Conservation (phyloP, 805 yeast species). For the Scheffersomyces amazonensis region DNA sequence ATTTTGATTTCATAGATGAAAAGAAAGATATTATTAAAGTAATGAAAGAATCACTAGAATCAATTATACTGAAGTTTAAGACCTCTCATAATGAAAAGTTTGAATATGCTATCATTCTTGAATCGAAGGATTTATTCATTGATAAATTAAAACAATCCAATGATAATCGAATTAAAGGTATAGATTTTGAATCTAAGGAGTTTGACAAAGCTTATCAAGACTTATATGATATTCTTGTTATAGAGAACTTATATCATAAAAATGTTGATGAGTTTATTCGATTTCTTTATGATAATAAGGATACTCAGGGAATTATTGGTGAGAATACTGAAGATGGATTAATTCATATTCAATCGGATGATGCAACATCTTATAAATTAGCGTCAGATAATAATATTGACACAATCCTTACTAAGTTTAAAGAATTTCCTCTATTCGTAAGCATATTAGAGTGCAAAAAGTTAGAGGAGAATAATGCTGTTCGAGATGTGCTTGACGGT, state of each 20-base stretch:
- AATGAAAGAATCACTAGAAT: slow-evolving; percentile 58
- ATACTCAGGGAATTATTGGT: neutral
- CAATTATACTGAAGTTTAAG: slow-evolving; percentile 37
- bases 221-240: neutral
- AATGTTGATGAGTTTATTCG: neutral
- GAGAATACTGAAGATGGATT: neutral
- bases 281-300: neutral
- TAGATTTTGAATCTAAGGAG: neutral
- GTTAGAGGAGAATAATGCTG: neutral
- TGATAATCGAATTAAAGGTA: slow-evolving; percentile 26
- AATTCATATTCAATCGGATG: neutral
- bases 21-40: slow-evolving; percentile 54
- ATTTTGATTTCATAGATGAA: slow-evolving; percentile 70
- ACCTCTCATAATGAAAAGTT: slow-evolving; percentile 11
- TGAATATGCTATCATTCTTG: neutral
- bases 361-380: neutral
- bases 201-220: neutral
- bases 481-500: neutral
- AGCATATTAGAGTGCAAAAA: neutral
- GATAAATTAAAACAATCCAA: slow-evolving; percentile 13
- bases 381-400: neutral
- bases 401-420: neutral
- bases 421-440: neutral
- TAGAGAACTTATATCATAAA: neutral
- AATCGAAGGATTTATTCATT: slow-evolving; percentile 16